Evolutionary conservation across 23 red algal genomes (phyloP).

Genomic region (Gracilariopsis chorda): DNA sequence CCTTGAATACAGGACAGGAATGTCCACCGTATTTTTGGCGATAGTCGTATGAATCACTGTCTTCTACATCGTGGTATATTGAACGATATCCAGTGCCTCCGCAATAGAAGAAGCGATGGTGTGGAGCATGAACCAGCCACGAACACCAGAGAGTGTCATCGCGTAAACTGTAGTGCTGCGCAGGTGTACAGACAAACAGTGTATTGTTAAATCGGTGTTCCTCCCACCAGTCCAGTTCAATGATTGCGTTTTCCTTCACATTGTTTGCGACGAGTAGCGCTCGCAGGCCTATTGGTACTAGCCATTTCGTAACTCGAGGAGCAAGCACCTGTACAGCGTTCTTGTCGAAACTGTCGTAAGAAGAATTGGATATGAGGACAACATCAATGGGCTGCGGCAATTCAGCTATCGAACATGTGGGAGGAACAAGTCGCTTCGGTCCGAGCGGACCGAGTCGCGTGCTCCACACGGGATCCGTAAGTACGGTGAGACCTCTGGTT

Average conservation of each 20-base stretch:
- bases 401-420: constrained; percentile 34
- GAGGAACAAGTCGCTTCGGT: constrained; percentile 45
- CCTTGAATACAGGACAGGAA: constrained; percentile 45
- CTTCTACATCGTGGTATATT: constrained; percentile 18
- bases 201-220: constrained; percentile 1
- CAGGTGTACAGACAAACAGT: constrained; percentile 45
- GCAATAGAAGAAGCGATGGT: constrained; percentile 58
- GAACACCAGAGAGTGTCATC: constrained; percentile 63
- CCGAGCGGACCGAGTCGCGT: constrained; percentile 50
- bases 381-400: constrained; percentile 54
- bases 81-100: constrained; percentile 55
- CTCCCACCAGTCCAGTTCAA: constrained; percentile 70
- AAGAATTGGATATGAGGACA: constrained; percentile 18
- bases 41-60: constrained; percentile 13
- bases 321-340: constrained; percentile 28
- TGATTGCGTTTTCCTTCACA: constrained; percentile 35
- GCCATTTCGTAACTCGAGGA: constrained; percentile 11
- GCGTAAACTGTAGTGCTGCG: constrained; percentile 32
- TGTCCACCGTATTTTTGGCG: not conserved
- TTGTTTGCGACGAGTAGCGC: constrained; percentile 10
- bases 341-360: constrained; percentile 68
- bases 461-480: constrained; percentile 61
- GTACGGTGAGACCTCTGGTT: constrained; percentile 33
- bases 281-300: constrained; percentile 37
- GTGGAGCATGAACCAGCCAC: constrained; percentile 12